phyloP scores from a whole-genome alignment of 257 asterid genomes.

The Sherardia arvensis region DNA sequence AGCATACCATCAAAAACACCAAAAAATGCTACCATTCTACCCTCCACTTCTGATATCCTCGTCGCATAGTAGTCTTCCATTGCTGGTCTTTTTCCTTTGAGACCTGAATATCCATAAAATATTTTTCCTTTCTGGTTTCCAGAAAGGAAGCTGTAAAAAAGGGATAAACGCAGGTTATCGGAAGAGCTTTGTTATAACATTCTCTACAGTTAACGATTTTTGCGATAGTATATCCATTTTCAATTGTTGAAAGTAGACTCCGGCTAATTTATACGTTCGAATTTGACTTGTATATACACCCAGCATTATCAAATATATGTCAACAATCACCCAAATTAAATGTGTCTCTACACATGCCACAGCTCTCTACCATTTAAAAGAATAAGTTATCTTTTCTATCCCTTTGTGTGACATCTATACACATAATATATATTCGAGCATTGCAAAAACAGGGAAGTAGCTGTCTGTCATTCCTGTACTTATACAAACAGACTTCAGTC shows the following conservation, averaged over 20 bases:
- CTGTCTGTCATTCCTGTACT: not conserved
- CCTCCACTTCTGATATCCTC: constrained; percentile 57
- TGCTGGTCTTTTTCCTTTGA: constrained; percentile 65
- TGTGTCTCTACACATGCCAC: not conserved
- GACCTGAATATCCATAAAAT: constrained; percentile 71
- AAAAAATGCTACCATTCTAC: constrained; percentile 71
- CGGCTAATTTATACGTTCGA: not conserved
- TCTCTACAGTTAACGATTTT: not conserved
- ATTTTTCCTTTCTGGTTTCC: constrained; percentile 40
- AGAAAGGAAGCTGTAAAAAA: constrained; percentile 33
- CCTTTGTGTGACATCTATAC: too few species aligned
- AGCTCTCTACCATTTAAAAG: not conserved
- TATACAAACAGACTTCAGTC: not conserved
- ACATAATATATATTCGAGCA: too few species aligned
- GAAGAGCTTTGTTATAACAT: not conserved
- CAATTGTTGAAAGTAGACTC: not conserved
- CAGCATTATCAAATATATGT: not conserved
- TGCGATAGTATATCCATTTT: not conserved
- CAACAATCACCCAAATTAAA: not conserved
- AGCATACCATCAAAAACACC: constrained; percentile 66
- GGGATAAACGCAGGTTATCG: constrained; percentile 10
- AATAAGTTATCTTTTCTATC: not conserved
- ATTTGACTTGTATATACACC: not conserved
- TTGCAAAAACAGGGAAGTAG: not conserved
- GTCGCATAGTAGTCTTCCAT: constrained; percentile 85